A percentile compares a stretch with the other conserved stretches of the same genome.
Evolutionary conservation across 2,329 filamentous ascomycete species (phyloP).

Genomic region (Byssothecium circinans): DNA sequence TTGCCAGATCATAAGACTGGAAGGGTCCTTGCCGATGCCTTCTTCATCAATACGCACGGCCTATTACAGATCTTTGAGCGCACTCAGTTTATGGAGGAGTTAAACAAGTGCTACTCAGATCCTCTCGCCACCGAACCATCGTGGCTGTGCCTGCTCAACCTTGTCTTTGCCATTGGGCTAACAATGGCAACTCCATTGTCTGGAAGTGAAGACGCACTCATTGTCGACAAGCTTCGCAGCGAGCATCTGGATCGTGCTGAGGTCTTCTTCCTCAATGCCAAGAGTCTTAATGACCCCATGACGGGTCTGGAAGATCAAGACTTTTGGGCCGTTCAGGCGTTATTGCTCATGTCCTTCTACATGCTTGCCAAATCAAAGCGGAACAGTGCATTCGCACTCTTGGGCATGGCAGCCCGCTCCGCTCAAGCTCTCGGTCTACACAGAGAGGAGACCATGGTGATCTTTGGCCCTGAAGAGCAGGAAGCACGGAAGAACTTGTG

Average conservation of each 20-base stretch:
- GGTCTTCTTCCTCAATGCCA: constrained; percentile 63
- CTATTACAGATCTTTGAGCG: constrained; percentile 63
- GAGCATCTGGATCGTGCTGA: constrained; percentile 60
- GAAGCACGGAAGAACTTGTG: constrained; percentile 60
- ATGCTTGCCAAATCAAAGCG: constrained; percentile 63
- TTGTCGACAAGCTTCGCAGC: constrained; percentile 56
- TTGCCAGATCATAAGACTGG: constrained; percentile 60
- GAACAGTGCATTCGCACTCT: constrained; percentile 64
- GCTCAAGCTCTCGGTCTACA: constrained; percentile 66
- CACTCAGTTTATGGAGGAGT: constrained; percentile 50
- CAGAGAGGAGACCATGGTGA: constrained; percentile 59
- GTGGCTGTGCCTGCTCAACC: constrained; percentile 62
- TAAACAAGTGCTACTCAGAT: constrained; percentile 59
- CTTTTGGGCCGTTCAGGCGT: constrained; percentile 66
- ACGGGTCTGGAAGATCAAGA: constrained; percentile 62
- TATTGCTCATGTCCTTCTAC: constrained; percentile 66
- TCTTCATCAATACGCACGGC: constrained; percentile 65
- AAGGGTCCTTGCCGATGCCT: constrained; percentile 59
- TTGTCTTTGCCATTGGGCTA: constrained; percentile 66
- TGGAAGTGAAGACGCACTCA: constrained; percentile 52
- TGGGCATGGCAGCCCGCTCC: constrained; percentile 64
- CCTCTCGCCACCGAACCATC: constrained; percentile 54
- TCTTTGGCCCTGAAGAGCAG: constrained; percentile 54
- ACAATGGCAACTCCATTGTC: constrained; percentile 58
- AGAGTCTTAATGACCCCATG: constrained; percentile 53